These are phyloP conservation scores for Gaeumannomyces sp. DNA, from an alignment of 2,329 filamentous ascomycete genomes.

Conservation along the genomic window DNA sequence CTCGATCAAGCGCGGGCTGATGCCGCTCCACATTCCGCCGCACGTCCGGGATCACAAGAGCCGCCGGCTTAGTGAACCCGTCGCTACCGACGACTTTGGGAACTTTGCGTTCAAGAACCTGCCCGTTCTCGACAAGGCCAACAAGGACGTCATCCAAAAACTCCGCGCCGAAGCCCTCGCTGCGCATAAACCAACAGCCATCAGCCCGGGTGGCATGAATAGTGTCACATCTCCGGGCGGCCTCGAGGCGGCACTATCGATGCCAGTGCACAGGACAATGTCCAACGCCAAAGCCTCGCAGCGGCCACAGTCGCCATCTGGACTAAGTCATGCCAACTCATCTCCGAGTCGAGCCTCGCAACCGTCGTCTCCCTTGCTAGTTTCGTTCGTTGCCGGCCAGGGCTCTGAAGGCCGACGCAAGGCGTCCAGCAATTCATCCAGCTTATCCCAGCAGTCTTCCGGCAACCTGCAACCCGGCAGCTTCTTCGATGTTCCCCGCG, in stretches of 20 bases:
- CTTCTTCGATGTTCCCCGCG: constrained; percentile 66
- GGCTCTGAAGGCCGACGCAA: constrained; percentile 75
- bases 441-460: constrained; percentile 70
- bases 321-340: constrained; percentile 70
- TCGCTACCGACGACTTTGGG: constrained; percentile 86
- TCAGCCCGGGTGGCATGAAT: constrained; percentile 37
- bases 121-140: constrained; percentile 92
- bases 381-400: constrained; percentile 87
- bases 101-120: constrained; percentile 97
- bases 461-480: constrained; percentile 63
- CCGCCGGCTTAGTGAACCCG: constrained; percentile 83
- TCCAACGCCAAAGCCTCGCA: constrained; percentile 75
- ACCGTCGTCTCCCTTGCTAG: constrained; percentile 84
- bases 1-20: constrained; percentile 81
- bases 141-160: constrained; percentile 98
- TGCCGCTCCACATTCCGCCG: constrained; percentile 93
- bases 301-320: constrained; percentile 80
- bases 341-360: constrained; percentile 78
- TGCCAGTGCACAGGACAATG: constrained; percentile 72
- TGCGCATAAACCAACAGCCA: constrained; percentile 45
- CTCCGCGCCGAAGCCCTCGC: constrained; percentile 84
- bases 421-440: constrained; percentile 83
- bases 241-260: constrained; percentile 56
- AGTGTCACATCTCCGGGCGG: constrained; percentile 49
- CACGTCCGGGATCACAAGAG: constrained; percentile 90